phyloP scores from a whole-genome alignment of 176 grass and related monocot species.

The Bonia amplexicaulis region DNA sequence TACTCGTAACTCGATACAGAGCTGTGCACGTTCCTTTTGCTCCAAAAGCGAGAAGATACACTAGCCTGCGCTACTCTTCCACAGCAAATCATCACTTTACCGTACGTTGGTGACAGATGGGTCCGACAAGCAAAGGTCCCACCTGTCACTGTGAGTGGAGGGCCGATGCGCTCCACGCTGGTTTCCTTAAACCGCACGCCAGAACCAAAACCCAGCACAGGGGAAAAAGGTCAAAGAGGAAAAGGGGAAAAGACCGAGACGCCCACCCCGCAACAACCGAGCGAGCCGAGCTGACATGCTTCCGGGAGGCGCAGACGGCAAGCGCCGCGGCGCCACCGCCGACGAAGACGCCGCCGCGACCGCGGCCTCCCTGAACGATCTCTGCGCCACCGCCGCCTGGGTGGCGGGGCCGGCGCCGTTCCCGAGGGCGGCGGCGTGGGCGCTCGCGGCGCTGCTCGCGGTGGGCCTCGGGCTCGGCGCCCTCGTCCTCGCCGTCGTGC shows the following conservation, averaged over 20 bases:
- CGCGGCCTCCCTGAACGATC: slow-evolving; percentile 51
- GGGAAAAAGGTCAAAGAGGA: slow-evolving; percentile 41
- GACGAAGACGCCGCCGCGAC: background rate
- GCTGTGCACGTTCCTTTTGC: background rate
- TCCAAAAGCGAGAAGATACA: background rate
- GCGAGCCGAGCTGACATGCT: slow-evolving; percentile 26
- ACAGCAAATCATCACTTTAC: fast-evolving
- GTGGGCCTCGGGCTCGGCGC: slow-evolving; percentile 59
- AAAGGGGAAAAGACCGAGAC: background rate
- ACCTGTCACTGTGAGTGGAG: background rate
- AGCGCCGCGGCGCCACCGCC: slow-evolving; percentile 19
- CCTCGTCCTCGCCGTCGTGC: slow-evolving; percentile 78
- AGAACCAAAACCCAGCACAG: slow-evolving; percentile 25
- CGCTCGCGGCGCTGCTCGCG: slow-evolving; percentile 61
- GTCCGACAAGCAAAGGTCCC: fast-evolving
- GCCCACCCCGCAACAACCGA: background rate
- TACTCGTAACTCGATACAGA: fast-evolving
- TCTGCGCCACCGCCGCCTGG: slow-evolving; percentile 36
- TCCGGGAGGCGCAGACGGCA: slow-evolving; percentile 17
- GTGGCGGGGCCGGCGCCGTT: slow-evolving; percentile 31
- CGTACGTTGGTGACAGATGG: fast-evolving
- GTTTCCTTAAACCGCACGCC: slow-evolving; percentile 54
- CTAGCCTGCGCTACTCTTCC: background rate
- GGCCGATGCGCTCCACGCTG: background rate
- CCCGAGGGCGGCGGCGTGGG: slow-evolving; percentile 41